phyloP scores from a whole-genome alignment of 2,329 filamentous ascomycete genomes.

The Alternaria sp. region DNA sequence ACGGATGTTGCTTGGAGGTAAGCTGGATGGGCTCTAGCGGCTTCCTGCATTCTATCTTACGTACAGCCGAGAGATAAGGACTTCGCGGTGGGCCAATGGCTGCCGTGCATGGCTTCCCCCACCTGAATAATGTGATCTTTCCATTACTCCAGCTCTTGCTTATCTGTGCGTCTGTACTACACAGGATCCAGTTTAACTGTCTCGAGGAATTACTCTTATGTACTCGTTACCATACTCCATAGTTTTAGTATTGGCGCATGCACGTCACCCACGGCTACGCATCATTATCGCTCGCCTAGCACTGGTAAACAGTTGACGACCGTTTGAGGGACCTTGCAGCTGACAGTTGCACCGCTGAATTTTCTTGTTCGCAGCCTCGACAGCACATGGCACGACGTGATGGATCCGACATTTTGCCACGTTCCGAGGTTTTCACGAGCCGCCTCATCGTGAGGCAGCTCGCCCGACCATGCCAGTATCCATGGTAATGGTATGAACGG shows the following conservation, averaged over 20 bases:
- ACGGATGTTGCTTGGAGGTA: constrained; percentile 9
- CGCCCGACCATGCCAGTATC: neutral
- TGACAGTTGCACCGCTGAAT: constrained; percentile 1
- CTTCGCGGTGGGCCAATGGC: constrained; percentile 27
- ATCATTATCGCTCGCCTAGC: constrained; percentile 21
- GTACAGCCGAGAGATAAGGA: constrained; percentile 39
- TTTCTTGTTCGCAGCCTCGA: neutral
- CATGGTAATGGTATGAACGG: constrained; percentile 3
- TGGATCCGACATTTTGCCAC: neutral
- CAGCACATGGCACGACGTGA: neutral
- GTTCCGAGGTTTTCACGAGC: neutral
- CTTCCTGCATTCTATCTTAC: constrained; percentile 10
- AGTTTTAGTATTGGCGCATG: constrained; percentile 27
- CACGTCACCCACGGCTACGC: constrained; percentile 33
- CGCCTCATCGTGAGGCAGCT: neutral
- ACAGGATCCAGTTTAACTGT: constrained; percentile 7
- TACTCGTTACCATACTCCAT: constrained; percentile 34
- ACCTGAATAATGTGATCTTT: constrained; percentile 23
- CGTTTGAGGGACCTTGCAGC: constrained; percentile 6
- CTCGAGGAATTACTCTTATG: constrained; percentile 44
- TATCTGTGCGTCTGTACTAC: constrained; percentile 18
- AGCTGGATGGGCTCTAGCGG: constrained; percentile 18
- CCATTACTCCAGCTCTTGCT: constrained; percentile 22
- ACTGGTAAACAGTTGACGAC: constrained; percentile 3
- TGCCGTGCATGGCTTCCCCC: constrained; percentile 18